Evolutionary conservation across 1,284 basidiomycete species (phyloP).

Genomic region (Rhodotorula sp.): DNA sequence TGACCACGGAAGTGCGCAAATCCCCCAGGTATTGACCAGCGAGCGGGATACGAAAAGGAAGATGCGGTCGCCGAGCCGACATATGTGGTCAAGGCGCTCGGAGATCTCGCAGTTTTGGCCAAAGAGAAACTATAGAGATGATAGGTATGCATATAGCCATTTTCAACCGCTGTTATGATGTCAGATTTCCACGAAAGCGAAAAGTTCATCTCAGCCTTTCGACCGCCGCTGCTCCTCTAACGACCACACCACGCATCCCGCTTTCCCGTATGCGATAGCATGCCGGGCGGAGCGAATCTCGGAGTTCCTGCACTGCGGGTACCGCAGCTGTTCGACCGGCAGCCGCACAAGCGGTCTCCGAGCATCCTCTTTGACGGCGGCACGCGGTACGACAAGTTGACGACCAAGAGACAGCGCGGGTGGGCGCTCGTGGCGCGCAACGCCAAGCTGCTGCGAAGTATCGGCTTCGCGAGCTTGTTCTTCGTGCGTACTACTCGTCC

Average conservation of each 20-base stretch:
- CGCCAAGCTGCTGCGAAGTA: neutral
- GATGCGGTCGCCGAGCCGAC: slow-evolving; percentile 32
- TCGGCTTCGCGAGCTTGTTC: neutral
- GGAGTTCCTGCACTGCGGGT: neutral
- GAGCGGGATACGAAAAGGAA: slow-evolving; percentile 31
- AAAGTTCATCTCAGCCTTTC: too few species aligned
- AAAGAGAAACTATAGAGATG: neutral
- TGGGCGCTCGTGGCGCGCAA: neutral
- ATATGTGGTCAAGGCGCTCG: slow-evolving; percentile 30
- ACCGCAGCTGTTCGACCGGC: slow-evolving; percentile 1
- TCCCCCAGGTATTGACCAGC: slow-evolving; percentile 27
- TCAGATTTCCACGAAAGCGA: too few species aligned
- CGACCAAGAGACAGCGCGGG: neutral
- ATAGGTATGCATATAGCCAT: neutral
- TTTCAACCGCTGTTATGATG: neutral
- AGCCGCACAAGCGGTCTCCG: slow-evolving; percentile 11
- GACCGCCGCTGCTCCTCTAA: too few species aligned
- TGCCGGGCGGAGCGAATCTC: slow-evolving; percentile 8
- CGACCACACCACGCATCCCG: neutral
- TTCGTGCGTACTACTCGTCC: neutral
- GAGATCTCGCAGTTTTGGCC: slow-evolving; percentile 20
- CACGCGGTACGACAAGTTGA: slow-evolving; percentile 9
- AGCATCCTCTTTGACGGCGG: slow-evolving; percentile 16
- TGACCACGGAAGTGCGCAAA: neutral
- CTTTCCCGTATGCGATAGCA: slow-evolving; percentile 6